A percentile compares a stretch with the other conserved stretches of the same genome.
Conservation (phyloP, 2,329 filamentous ascomycete species). For the Penicillium aurantiogriseum region DNA sequence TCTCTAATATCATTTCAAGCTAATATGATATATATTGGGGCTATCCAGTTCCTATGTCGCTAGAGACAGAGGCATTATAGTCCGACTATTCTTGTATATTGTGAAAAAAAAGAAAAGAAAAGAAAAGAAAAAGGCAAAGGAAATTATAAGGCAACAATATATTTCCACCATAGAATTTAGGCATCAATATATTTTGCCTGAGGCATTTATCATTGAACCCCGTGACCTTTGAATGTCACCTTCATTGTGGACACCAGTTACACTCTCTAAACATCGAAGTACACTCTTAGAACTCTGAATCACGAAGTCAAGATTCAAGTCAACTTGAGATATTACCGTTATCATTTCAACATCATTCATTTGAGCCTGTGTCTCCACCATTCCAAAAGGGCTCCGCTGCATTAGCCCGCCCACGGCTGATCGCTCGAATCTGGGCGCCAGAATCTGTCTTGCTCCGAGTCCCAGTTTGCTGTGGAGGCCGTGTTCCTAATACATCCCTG, state of each 20-base stretch:
- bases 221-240: neutral
- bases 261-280: neutral
- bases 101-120: too few species aligned
- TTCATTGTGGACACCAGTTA: neutral
- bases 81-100: neutral
- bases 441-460: slow-evolving; percentile 23
- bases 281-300: neutral
- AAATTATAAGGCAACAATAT: neutral
- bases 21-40: neutral
- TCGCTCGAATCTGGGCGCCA: slow-evolving; percentile 27
- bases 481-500: slow-evolving; percentile 18
- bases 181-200: neutral
- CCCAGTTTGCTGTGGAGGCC: slow-evolving; percentile 14
- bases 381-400: slow-evolving; percentile 27
- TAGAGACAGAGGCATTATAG: neutral
- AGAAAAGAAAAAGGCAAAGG: too few species aligned
- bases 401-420: slow-evolving; percentile 32
- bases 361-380: slow-evolving; percentile 21
- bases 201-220: neutral
- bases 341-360: slow-evolving; percentile 9
- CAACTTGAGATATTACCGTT: neutral
- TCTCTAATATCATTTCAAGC: neutral
- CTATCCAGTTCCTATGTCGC: too few species aligned
- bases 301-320: slow-evolving; percentile 2
- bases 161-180: neutral